These are phyloP conservation scores for Suaeda aralocaspica DNA, from an alignment of 148 eudicot genomes.

Conservation along the genomic window DNA sequence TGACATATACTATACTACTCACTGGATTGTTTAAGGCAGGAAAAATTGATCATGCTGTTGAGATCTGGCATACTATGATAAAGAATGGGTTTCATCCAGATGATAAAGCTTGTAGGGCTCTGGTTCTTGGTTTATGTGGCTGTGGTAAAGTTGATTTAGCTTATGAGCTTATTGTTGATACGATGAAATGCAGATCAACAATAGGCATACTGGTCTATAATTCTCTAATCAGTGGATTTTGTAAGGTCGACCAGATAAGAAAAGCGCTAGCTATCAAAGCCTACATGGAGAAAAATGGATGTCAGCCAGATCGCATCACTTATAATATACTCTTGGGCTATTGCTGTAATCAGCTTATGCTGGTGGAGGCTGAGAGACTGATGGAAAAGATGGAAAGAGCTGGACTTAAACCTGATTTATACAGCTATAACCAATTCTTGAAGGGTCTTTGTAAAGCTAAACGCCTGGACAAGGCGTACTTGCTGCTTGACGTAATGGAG, in stretches of 20 bases:
- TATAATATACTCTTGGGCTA: conserved; percentile 72
- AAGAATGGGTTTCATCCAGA: conserved; percentile 48
- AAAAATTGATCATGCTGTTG: conserved; percentile 55
- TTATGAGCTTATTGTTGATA: conserved; percentile 71
- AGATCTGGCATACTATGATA: conserved; percentile 67
- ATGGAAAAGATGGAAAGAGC: conserved; percentile 58
- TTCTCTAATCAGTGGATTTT: conserved; percentile 79
- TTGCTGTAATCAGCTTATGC: conserved; percentile 72
- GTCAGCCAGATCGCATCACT: conserved; percentile 78
- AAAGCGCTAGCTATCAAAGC: conserved; percentile 69
- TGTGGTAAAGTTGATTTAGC: conserved; percentile 87
- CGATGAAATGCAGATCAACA: conserved; percentile 47
- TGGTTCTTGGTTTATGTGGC: conserved; percentile 79
- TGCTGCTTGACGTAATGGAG: conserved; percentile 68
- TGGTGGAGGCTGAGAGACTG: conserved; percentile 77
- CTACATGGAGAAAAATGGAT: conserved; percentile 73
- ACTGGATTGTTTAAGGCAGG: conserved; percentile 68
- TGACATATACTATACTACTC: conserved; percentile 68
- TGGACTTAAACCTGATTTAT: conserved; percentile 59
- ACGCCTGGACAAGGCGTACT: conserved; percentile 72
- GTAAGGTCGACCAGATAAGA: conserved; percentile 61
- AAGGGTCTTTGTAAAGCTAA: conserved; percentile 92
- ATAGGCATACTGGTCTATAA: conserved; percentile 57
- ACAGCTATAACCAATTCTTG: conserved; percentile 84
- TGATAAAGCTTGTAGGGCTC: conserved; percentile 66